Percentiles rank a stretch among this genome's conserved stretches.
These are phyloP conservation scores for Yamadazyma sp. DNA, from an alignment of 805 yeast species.

Conservation along the genomic window DNA sequence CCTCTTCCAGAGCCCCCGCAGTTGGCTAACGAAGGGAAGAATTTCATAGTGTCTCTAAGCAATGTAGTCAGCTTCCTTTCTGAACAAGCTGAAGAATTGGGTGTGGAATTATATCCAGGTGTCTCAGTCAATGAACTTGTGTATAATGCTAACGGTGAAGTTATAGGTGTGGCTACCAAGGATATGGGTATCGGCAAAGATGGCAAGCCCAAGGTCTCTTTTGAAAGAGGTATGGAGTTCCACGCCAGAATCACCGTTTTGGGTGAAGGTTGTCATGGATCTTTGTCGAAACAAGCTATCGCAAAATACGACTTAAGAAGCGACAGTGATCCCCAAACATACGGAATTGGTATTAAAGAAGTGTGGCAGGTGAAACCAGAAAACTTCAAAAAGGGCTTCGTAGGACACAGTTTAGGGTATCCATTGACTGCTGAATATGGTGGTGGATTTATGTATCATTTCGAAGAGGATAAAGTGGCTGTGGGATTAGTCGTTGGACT, in stretches of 20 bases:
- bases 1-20: constrained; percentile 94
- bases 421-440: constrained; percentile 82
- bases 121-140: constrained; percentile 81
- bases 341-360: constrained; percentile 94
- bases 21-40: constrained; percentile 75
- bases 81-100: constrained; percentile 88
- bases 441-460: constrained; percentile 97
- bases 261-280: constrained; percentile 99
- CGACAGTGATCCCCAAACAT: constrained; percentile 74
- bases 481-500: constrained; percentile 94
- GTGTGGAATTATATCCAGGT: constrained; percentile 91
- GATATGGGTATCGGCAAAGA: constrained; percentile 82
- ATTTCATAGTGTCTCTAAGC: constrained; percentile 81
- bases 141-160: constrained; percentile 52
- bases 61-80: constrained; percentile 79
- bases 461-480: constrained; percentile 88
- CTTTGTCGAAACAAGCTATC: constrained; percentile 77
- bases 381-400: constrained; percentile 76
- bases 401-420: constrained; percentile 85
- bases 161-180: constrained; percentile 89
- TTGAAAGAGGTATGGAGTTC: constrained; percentile 97
- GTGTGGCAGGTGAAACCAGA: constrained; percentile 93
- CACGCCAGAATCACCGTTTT: constrained; percentile 85
- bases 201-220: constrained; percentile 78
- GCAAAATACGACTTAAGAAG: constrained; percentile 66